These are phyloP conservation scores for Aspergillus bertholletiae DNA, from an alignment of 495 filamentous ascomycete genomes.

Conservation along the genomic window DNA sequence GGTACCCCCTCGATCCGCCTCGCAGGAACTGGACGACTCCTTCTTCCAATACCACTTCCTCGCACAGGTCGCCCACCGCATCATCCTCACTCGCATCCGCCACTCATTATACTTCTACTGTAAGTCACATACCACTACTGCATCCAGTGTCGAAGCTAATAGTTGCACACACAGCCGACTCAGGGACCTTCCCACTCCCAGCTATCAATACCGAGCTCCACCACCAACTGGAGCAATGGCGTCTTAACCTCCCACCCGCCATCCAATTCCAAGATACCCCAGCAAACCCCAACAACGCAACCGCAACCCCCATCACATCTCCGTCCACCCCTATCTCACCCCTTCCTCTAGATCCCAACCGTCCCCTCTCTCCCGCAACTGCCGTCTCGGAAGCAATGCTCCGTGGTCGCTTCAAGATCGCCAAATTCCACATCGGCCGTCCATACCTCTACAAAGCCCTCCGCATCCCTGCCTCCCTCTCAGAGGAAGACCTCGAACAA, in stretches of 20 bases:
- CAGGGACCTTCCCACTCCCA: slow-evolving; percentile 41
- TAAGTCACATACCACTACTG: slow-evolving; percentile 14
- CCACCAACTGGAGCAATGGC: slow-evolving; percentile 48
- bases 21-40: slow-evolving; percentile 39
- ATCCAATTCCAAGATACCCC: slow-evolving; percentile 37
- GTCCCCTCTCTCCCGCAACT: slow-evolving; percentile 33
- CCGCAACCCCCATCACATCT: slow-evolving; percentile 22
- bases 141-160: neutral
- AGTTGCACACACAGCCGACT: slow-evolving; percentile 30
- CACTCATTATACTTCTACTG: slow-evolving; percentile 49
- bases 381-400: slow-evolving; percentile 48
- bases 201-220: slow-evolving; percentile 43
- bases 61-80: slow-evolving; percentile 46
- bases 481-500: slow-evolving; percentile 45
- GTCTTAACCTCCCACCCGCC: slow-evolving; percentile 38
- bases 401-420: slow-evolving; percentile 41
- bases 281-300: slow-evolving; percentile 13
- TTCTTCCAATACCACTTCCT: slow-evolving; percentile 50
- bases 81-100: slow-evolving; percentile 46
- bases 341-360: slow-evolving; percentile 16
- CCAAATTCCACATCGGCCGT: slow-evolving; percentile 47
- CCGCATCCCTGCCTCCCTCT: slow-evolving; percentile 32
- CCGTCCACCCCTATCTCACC: slow-evolving; percentile 19
- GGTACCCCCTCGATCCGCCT: slow-evolving; percentile 24
- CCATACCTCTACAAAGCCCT: slow-evolving; percentile 49